phyloP scores from a whole-genome alignment of 352 stramenopile species.

The Globisporangium viniferum region DNA sequence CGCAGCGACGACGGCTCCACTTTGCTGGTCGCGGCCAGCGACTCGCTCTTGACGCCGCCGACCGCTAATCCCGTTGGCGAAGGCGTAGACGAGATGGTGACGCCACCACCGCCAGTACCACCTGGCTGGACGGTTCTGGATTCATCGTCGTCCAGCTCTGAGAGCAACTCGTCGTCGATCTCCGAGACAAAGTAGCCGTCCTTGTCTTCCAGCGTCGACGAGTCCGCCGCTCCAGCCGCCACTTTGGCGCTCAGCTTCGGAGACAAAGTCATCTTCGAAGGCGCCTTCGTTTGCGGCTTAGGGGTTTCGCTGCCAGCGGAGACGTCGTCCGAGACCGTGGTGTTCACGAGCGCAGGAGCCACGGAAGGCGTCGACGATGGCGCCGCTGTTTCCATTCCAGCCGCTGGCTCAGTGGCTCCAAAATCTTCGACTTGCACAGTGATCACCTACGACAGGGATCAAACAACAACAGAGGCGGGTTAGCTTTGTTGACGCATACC shows the following conservation, averaged over 20 bases:
- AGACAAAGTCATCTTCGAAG: constrained; percentile 14
- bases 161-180: background rate
- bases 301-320: background rate
- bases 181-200: constrained; percentile 13
- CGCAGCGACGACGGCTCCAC: constrained; percentile 37
- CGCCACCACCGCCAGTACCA: background rate
- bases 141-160: background rate
- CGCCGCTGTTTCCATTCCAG: background rate
- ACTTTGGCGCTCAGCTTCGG: constrained; percentile 11
- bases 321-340: background rate
- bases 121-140: background rate
- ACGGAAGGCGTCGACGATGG: background rate
- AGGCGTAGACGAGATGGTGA: background rate
- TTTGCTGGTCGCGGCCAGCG: constrained; percentile 24
- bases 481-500: background rate
- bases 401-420: background rate
- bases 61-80: background rate
- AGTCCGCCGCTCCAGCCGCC: background rate
- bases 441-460: constrained; percentile 26
- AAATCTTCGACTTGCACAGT: constrained; percentile 22
- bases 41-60: background rate
- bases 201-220: constrained; percentile 9
- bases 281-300: background rate
- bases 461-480: background rate
- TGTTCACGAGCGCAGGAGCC: background rate